Conservation (phyloP, 345 rosid species). For the Linum lewisii region DNA sequence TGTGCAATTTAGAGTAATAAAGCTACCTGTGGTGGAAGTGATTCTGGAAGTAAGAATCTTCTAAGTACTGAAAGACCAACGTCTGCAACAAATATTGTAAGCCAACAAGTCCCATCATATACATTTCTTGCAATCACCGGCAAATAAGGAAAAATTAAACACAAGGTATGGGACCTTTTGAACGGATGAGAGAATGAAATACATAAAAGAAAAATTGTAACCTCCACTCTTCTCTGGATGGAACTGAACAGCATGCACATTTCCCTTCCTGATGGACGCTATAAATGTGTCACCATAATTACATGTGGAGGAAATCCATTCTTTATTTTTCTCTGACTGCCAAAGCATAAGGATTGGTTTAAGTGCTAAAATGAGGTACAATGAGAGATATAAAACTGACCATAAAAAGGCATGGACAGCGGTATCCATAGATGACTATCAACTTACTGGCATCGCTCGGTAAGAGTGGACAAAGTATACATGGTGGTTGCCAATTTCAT, state of each 20-base stretch:
- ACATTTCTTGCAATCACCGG: no score
- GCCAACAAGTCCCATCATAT: conserved; percentile 4
- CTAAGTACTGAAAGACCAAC: conserved; percentile 85
- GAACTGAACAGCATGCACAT: conserved; percentile 95
- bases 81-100: conserved; percentile 40
- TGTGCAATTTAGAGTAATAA: conserved; percentile 9
- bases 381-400: neutral
- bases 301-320: conserved; percentile 90
- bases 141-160: conserved; percentile 4
- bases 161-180: neutral
- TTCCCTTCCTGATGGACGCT: conserved; percentile 83
- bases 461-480: conserved; percentile 97
- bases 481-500: conserved; percentile 70
- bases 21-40: conserved; percentile 46
- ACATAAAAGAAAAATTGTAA: conserved; percentile 15
- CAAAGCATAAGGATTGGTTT: conserved; percentile 4
- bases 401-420: neutral
- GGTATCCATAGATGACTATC: neutral
- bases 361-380: conserved; percentile 7
- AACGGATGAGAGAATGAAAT: neutral
- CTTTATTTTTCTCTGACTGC: conserved; percentile 68
- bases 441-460: conserved; percentile 71
- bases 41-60: conserved; percentile 64
- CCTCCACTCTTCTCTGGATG: conserved; percentile 99
- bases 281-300: conserved; percentile 70